A percentile compares a stretch with the other conserved stretches of the same genome.
These are phyloP conservation scores for Dacryopinax primogenitus DNA, from an alignment of 768 basidiomycete genomes.

Conservation along the genomic window DNA sequence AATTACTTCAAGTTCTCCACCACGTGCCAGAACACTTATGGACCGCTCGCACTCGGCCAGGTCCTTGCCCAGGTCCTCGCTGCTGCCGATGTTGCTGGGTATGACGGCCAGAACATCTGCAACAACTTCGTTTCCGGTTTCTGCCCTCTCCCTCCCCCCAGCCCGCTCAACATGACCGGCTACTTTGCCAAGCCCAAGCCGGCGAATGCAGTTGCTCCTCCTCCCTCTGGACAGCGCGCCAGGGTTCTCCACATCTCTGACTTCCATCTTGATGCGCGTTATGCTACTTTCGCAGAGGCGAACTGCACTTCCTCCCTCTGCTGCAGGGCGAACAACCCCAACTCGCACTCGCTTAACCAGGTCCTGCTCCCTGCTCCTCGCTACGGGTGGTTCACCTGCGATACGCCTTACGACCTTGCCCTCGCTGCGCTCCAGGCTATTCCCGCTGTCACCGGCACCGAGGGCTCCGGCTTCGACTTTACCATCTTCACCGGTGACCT, in stretches of 20 bases:
- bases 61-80: constrained; percentile 59
- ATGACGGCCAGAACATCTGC: constrained; percentile 51
- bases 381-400: constrained; percentile 53
- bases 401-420: constrained; percentile 50
- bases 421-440: constrained; percentile 52
- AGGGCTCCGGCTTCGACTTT: constrained; percentile 48
- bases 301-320: constrained; percentile 57
- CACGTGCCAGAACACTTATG: constrained; percentile 39
- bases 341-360: constrained; percentile 36
- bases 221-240: constrained; percentile 48
- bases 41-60: constrained; percentile 39
- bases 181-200: constrained; percentile 76
- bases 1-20: constrained; percentile 41
- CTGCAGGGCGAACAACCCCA: constrained; percentile 39
- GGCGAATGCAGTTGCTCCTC: constrained; percentile 40
- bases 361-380: constrained; percentile 50
- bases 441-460: constrained; percentile 49
- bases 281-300: constrained; percentile 54
- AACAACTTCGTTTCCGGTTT: constrained; percentile 40
- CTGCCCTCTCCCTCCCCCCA: constrained; percentile 46
- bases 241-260: constrained; percentile 70
- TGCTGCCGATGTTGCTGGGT: constrained; percentile 56
- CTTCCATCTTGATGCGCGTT: constrained; percentile 63
- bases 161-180: constrained; percentile 46
- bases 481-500: constrained; percentile 62